Percentiles rank a stretch among this genome's conserved stretches.
Evolutionary conservation across 805 yeast species (phyloP).

Genomic region (Ogataea dorogensis): DNA sequence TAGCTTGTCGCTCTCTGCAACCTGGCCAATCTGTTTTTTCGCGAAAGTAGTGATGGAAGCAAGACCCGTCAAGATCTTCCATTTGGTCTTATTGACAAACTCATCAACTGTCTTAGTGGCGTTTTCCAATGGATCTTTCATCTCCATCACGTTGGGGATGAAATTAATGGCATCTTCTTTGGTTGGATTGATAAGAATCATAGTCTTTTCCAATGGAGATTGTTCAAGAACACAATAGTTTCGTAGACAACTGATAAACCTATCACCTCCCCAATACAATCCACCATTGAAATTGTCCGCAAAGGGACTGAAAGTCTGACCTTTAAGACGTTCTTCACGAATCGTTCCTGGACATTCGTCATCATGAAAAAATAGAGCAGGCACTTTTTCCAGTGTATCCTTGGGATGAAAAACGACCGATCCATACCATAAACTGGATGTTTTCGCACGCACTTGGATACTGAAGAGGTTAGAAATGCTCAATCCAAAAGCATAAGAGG

Average conservation of each 20-base stretch:
- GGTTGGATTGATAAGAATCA: constrained; percentile 77
- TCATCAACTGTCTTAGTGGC: constrained; percentile 40
- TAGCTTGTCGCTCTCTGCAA: constrained; percentile 41
- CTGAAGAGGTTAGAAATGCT: constrained; percentile 65
- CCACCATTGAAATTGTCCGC: constrained; percentile 45
- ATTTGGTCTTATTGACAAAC: constrained; percentile 66
- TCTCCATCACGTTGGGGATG: constrained; percentile 41
- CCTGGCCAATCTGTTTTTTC: constrained; percentile 59
- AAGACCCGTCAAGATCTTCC: constrained; percentile 82
- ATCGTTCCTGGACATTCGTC: constrained; percentile 76
- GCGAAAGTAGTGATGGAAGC: constrained; percentile 75
- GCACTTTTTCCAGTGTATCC: constrained; percentile 58
- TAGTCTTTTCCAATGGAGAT: constrained; percentile 68
- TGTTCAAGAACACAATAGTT: constrained; percentile 60
- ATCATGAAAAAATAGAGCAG: constrained; percentile 91
- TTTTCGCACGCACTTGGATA: constrained; percentile 79
- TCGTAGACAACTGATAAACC: constrained; percentile 58
- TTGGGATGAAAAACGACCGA: constrained; percentile 73
- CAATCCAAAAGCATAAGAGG: constrained; percentile 69
- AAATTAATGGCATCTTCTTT: constrained; percentile 62
- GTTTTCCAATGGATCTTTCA: constrained; percentile 37
- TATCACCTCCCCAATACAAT: constrained; percentile 90
- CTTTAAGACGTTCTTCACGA: constrained; percentile 55
- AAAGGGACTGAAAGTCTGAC: constrained; percentile 73
- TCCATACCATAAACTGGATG: constrained; percentile 90